These are phyloP conservation scores for Trametes villosa DNA, from an alignment of 768 basidiomycete genomes.

Conservation along the genomic window DNA sequence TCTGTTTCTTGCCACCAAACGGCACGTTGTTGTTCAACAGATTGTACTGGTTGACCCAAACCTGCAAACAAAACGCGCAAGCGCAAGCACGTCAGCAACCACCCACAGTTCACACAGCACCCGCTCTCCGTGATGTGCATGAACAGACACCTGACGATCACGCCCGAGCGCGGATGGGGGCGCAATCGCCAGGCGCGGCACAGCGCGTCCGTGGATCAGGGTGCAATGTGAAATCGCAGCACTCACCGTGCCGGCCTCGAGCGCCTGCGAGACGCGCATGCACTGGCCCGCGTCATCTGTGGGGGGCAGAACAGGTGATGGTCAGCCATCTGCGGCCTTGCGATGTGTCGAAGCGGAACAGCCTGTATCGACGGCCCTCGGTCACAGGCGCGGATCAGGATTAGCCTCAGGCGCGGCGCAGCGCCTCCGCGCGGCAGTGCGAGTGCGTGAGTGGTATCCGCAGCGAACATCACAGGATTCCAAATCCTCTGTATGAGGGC, in stretches of 20 bases:
- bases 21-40: constrained; percentile 85
- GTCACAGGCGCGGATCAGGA: not conserved
- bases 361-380: not conserved
- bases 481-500: too few relatives aligned
- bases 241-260: constrained; percentile 88
- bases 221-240: not conserved
- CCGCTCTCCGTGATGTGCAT: too few relatives aligned
- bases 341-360: too few relatives aligned
- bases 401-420: not conserved
- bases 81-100: not conserved
- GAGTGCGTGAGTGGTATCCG: too few relatives aligned
- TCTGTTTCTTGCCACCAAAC: constrained; percentile 95
- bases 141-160: not conserved
- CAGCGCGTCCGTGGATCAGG: constrained; percentile 9
- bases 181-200: not conserved
- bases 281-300: constrained; percentile 83
- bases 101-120: not conserved
- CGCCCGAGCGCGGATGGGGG: not conserved
- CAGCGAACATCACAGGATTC: too few relatives aligned
- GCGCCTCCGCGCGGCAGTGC: not conserved
- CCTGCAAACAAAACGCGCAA: constrained; percentile 42
- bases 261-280: constrained; percentile 81
- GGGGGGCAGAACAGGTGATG: constrained; percentile 19
- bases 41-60: constrained; percentile 94
- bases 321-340: constrained; percentile 9